Evolutionary conservation across 2,329 filamentous ascomycete species (phyloP).

Genomic region (Alternaria gaisen): DNA sequence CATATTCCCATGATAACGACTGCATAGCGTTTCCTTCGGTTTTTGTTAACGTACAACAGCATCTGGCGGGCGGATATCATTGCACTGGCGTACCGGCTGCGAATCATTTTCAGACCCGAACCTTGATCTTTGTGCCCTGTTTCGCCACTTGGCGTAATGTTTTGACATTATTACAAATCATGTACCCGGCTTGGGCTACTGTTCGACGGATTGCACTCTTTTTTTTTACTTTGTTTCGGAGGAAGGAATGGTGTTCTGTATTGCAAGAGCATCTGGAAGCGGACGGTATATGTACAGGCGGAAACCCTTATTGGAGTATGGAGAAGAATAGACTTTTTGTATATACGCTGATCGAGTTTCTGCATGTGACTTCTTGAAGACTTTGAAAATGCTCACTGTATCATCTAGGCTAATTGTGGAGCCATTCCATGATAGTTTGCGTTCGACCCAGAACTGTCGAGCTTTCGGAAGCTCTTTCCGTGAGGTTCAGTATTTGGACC

Average conservation of each 20-base stretch:
- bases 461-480: neutral
- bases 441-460: neutral
- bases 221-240: conserved; percentile 2
- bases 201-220: conserved; percentile 9
- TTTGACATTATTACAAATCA: conserved; percentile 18
- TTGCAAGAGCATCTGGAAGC: neutral
- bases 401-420: neutral
- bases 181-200: neutral
- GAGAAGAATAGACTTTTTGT: conserved; percentile 5
- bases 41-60: conserved; percentile 33
- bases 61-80: conserved; percentile 30
- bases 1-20: conserved; percentile 41
- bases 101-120: neutral
- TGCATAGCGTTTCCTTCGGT: conserved; percentile 49
- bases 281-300: neutral
- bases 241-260: neutral
- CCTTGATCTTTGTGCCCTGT: conserved; percentile 14
- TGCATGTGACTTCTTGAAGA: neutral
- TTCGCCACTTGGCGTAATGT: conserved; percentile 29
- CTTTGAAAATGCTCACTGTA: neutral
- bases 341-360: neutral
- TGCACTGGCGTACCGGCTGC: conserved; percentile 22
- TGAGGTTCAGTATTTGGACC: neutral
- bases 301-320: conserved; percentile 5
- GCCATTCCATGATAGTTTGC: neutral